phyloP scores from a whole-genome alignment of 306 rosid genomes.

The Fragaria iinumae region DNA sequence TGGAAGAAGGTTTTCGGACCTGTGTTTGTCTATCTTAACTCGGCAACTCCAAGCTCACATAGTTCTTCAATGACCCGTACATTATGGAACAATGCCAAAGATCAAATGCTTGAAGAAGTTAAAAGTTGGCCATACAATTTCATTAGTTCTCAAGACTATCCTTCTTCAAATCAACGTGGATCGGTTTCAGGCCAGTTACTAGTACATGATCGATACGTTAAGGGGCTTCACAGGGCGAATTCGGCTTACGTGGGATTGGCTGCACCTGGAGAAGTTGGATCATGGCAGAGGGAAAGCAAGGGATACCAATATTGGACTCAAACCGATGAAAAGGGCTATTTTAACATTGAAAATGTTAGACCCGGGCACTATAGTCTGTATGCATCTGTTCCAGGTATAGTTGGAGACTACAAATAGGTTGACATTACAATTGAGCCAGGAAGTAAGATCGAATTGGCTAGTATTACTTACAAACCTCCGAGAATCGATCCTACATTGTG shows the following conservation, averaged over 20 bases:
- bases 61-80: background rate
- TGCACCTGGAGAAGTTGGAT: slow-evolving; percentile 57
- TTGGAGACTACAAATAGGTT: slow-evolving; percentile 60
- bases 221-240: slow-evolving; percentile 14
- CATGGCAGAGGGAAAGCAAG: slow-evolving; percentile 85
- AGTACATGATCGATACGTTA: slow-evolving; percentile 50
- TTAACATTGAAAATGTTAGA: slow-evolving; percentile 43
- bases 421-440: slow-evolving; percentile 48
- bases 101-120: slow-evolving; percentile 48
- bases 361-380: slow-evolving; percentile 64
- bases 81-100: slow-evolving; percentile 69
- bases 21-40: slow-evolving; percentile 54
- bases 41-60: slow-evolving; percentile 2
- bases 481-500: slow-evolving; percentile 77
- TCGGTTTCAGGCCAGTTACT: slow-evolving; percentile 41
- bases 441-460: slow-evolving; percentile 21
- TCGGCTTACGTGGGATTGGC: slow-evolving; percentile 72
- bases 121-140: slow-evolving; percentile 74
- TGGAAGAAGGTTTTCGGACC: slow-evolving; percentile 85
- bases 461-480: slow-evolving; percentile 52
- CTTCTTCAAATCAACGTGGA: slow-evolving; percentile 53
- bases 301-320: slow-evolving; percentile 87
- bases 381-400: slow-evolving; percentile 71
- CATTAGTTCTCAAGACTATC: slow-evolving; percentile 47
- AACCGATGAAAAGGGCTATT: slow-evolving; percentile 46